Conservation (phyloP, 2,329 filamentous ascomycete species). For the Aschersonia sp. region DNA sequence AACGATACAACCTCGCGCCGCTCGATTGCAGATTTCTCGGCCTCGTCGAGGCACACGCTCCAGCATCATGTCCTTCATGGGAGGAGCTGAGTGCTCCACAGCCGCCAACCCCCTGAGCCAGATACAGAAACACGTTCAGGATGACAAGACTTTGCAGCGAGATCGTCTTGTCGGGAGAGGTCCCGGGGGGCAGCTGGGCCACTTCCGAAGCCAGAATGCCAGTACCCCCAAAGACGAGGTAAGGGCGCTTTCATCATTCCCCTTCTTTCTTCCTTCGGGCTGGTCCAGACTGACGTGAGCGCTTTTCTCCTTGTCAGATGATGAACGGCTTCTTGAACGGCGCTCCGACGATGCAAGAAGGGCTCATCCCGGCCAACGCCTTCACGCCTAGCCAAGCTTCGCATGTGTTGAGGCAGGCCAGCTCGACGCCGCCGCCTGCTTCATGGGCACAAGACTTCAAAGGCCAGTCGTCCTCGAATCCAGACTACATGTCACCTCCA, state of each 20-base stretch:
- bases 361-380: constrained; percentile 36
- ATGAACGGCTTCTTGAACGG: constrained; percentile 89
- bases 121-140: constrained; percentile 92
- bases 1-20: too few species aligned
- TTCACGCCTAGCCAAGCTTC: constrained; percentile 35
- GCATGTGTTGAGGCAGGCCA: constrained; percentile 35
- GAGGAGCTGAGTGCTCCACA: constrained; percentile 91
- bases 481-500: constrained; percentile 46
- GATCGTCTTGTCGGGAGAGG: constrained; percentile 72
- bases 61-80: constrained; percentile 76
- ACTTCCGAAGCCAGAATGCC: constrained; percentile 61
- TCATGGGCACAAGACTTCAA: constrained; percentile 39
- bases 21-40: too few species aligned
- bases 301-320: constrained; percentile 43
- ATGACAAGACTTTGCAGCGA: constrained; percentile 88
- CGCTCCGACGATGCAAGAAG: constrained; percentile 42
- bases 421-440: constrained; percentile 31
- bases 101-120: constrained; percentile 92
- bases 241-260: constrained; percentile 1
- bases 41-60: background rate
- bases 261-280: background rate
- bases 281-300: background rate
- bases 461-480: constrained; percentile 54
- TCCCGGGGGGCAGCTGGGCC: constrained; percentile 55
- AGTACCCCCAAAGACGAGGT: constrained; percentile 63